Base-by-base conservation (phyloP, 768 basidiomycete species). In the Paxillus involutus region DNA sequence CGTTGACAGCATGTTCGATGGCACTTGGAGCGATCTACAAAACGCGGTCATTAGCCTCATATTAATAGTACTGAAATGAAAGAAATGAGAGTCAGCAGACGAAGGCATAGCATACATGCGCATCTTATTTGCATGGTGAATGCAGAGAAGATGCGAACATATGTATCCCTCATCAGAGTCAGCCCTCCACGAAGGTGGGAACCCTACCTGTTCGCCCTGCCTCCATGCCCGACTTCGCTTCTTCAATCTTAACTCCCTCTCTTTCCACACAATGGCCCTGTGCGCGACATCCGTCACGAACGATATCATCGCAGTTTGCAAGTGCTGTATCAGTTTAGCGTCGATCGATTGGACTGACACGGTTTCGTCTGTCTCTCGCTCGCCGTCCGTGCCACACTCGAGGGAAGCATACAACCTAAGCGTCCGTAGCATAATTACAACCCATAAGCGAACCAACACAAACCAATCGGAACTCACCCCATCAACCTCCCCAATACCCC, bases 161-260 rank as follows among this genome's bases (percentile, higher is more conserved):
- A 13, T 3, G 35, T 35, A 11, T 12, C 8, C 11, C 35, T 47
- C 4, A 8, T 14, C 19, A 10, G 14, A 16, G 33, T 24, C 24
- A 30, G 16, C 19, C 16, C 17, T 17, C 12, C 39, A 11, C 17
- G 4, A 21, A 53, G 33, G 43, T 26, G 37, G 10, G n/a, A n/a
- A 19, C 49, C 59, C 11, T 47, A 82, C 80, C 59, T 79, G 72
- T 30, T 75, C 73, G 12, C 73, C 72, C 3, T 74, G 49, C 44
- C 77, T 73, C 85, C 88, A 90, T 7, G 76, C 84, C 59, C 80
- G 86, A 44, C 80, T 80, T 17, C 78, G 77, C 39, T 73, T 71
- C 68, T 88, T 89, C 62, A 85, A 63, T 32, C 71, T 68, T 49
- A 73, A 66, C 59, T 88, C 87, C 53, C 84, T 80, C 59, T 87